Evolutionary conservation across 192 early-diverging fungal genomes (phyloP).

Genomic region (Rhizoclosmatium globosum): DNA sequence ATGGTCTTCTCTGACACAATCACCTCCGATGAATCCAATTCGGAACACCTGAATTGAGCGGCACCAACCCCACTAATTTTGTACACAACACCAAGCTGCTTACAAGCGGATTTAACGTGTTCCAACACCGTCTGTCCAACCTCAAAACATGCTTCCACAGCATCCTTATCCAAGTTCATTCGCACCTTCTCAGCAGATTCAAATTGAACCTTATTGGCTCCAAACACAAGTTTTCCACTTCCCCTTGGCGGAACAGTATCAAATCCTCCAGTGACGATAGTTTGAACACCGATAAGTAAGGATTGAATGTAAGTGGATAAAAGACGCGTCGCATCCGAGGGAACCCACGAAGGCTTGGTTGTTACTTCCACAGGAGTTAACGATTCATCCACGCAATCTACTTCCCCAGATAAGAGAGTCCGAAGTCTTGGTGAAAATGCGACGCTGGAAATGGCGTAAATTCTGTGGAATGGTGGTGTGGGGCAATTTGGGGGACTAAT

Average conservation of each 20-base stretch:
- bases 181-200: not conserved
- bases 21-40: not conserved
- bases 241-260: not conserved
- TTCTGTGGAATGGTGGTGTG: not conserved
- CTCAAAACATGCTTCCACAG: not conserved
- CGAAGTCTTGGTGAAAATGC: not conserved
- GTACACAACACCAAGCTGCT: not conserved
- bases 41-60: not conserved
- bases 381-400: not conserved
- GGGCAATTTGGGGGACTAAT: not conserved
- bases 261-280: not conserved
- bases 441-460: not conserved
- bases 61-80: not conserved
- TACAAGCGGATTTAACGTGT: not conserved
- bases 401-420: not conserved
- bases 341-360: slow-evolving; percentile 1
- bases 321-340: not conserved
- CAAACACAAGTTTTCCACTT: not conserved
- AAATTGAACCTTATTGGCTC: not conserved
- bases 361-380: not conserved
- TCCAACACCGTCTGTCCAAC: not conserved
- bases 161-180: not conserved
- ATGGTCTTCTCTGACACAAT: not conserved
- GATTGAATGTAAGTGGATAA: not conserved
- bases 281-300: not conserved